Conservation (phyloP, 805 yeast genomes). For the Wickerhamomyces chaumierensis region DNA sequence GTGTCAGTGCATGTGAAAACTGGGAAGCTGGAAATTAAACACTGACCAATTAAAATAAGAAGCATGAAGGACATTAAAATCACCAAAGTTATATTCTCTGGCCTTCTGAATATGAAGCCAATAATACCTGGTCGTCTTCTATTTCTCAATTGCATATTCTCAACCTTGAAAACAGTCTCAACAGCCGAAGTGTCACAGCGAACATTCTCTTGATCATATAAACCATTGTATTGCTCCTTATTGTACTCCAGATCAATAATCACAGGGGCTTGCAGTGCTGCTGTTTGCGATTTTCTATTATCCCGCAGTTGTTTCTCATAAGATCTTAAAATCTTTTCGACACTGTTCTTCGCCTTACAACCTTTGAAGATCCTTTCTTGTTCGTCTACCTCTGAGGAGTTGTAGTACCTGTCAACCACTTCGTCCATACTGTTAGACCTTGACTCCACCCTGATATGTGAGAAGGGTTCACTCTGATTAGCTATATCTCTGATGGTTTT, state of each 20-base stretch:
- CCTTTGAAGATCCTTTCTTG: background rate
- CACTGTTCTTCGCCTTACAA: too few relatives aligned
- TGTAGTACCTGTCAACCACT: background rate
- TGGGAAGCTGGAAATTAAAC: constrained; percentile 8
- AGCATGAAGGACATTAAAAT: background rate
- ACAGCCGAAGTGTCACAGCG: background rate
- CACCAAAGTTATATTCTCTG: background rate
- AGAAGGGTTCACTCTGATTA: background rate
- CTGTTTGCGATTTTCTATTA: too few relatives aligned
- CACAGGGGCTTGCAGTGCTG: too few relatives aligned
- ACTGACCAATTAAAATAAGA: background rate
- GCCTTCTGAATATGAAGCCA: background rate
- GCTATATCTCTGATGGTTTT: background rate
- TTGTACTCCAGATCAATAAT: too few relatives aligned
- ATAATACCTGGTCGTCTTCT: too few relatives aligned
- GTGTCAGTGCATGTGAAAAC: constrained; percentile 23
- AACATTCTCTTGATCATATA: background rate
- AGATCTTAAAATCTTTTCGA: too few relatives aligned
- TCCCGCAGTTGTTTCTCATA: too few relatives aligned
- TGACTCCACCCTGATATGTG: background rate
- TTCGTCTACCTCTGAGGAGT: background rate
- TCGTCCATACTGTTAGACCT: constrained; percentile 3
- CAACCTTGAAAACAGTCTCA: background rate
- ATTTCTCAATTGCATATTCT: background rate
- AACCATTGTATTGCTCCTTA: background rate